A percentile compares a stretch with the other conserved stretches of the same genome.
Evolutionary conservation across 306 rosid species (phyloP).

Genomic region (Vigna reflexopilosa): DNA sequence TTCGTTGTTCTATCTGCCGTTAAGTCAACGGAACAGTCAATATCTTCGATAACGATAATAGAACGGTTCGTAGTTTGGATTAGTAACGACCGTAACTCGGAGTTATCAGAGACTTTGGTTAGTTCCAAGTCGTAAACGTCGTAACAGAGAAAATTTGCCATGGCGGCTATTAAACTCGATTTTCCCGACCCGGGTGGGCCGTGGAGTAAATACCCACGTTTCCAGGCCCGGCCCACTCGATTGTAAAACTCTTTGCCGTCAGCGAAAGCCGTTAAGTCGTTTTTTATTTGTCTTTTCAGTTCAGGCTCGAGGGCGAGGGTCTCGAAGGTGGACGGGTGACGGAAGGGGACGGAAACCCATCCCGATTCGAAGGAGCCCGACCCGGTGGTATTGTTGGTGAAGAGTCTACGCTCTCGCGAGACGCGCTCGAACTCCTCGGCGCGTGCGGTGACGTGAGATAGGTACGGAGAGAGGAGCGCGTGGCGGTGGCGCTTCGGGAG

Average conservation of each 20-base stretch:
- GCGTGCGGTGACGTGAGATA: slow-evolving; percentile 64
- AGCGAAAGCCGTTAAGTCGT: slow-evolving; percentile 69
- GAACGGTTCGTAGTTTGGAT: slow-evolving; percentile 90
- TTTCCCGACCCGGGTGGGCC: slow-evolving; percentile 95
- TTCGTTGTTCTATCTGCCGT: slow-evolving; percentile 68
- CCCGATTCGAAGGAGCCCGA: slow-evolving; percentile 78
- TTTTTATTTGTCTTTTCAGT: slow-evolving; percentile 65
- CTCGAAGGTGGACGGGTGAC: slow-evolving; percentile 85
- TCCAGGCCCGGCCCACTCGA: slow-evolving; percentile 92
- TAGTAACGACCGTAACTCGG: slow-evolving; percentile 75
- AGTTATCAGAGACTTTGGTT: slow-evolving; percentile 82
- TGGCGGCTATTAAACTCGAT: slow-evolving; percentile 86
- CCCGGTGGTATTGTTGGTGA: slow-evolving; percentile 70
- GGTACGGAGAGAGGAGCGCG: slow-evolving; percentile 65
- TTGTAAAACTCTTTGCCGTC: slow-evolving; percentile 74
- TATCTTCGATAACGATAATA: slow-evolving; percentile 83
- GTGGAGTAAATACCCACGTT: slow-evolving; percentile 79
- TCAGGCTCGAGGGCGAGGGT: slow-evolving; percentile 77
- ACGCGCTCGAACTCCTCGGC: slow-evolving; percentile 82
- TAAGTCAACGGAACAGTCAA: slow-evolving; percentile 81
- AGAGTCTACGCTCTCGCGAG: slow-evolving; percentile 78
- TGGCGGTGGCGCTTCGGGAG: slow-evolving; percentile 82
- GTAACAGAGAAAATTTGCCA: slow-evolving; percentile 86
- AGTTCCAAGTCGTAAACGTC: slow-evolving; percentile 87
- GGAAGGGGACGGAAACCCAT: slow-evolving; percentile 90